Conservation (phyloP, 176 grass and related monocot species). For the Rhynchospora breviuscula region DNA sequence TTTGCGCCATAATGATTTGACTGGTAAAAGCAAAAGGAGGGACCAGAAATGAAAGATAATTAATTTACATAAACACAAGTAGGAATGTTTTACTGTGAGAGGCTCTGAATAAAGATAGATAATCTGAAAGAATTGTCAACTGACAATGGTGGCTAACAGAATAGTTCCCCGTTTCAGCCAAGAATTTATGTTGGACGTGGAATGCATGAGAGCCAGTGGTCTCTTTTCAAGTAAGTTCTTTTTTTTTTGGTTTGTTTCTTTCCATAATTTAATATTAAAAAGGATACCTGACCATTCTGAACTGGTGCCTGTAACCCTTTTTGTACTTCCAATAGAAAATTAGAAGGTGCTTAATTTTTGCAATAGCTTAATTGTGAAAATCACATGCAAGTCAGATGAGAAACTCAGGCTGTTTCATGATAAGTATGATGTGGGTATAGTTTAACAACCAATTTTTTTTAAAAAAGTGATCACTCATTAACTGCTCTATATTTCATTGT, state of each 20-base stretch:
- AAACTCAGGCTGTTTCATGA: too few species aligned
- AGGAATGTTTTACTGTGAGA: constrained; percentile 8
- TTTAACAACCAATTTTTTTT: neutral
- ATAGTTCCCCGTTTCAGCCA: constrained; percentile 41
- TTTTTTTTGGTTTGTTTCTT: neutral
- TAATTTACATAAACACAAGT: neutral
- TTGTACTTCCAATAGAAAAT: neutral
- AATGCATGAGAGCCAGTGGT: constrained; percentile 88
- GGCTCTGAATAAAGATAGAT: neutral
- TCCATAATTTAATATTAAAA: neutral
- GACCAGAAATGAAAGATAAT: neutral
- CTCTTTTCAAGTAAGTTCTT: constrained; percentile 85
- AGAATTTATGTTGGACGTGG: constrained; percentile 98
- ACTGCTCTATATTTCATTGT: constrained; percentile 28
- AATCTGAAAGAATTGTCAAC: constrained; percentile 2
- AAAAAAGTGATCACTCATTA: neutral
- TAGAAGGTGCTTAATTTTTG: neutral
- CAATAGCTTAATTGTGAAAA: neutral
- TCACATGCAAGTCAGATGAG: too few species aligned
- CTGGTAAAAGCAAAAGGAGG: neutral
- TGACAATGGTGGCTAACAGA: neutral
- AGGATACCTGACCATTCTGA: neutral
- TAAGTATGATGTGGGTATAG: too few species aligned
- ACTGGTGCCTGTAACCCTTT: neutral
- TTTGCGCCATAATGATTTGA: neutral